phyloP scores from a whole-genome alignment of 768 basidiomycete species.

The Agaricus sinodeliciosus region DNA sequence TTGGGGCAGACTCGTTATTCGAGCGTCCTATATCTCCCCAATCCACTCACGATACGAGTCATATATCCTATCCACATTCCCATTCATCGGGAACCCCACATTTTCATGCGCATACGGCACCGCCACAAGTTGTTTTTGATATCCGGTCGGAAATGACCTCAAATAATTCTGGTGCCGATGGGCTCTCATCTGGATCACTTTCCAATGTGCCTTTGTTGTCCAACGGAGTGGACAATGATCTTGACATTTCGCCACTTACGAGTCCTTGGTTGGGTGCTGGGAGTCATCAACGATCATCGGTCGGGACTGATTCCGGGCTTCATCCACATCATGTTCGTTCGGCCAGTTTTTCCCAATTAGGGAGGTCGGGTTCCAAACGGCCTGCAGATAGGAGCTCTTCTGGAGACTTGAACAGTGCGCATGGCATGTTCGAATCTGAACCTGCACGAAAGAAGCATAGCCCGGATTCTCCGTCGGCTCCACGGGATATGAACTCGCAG shows the following conservation, averaged over 20 bases:
- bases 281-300: conserved; percentile 1
- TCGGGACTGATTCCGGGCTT: background rate
- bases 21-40: conserved; percentile 6
- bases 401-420: background rate
- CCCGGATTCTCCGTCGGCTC: background rate
- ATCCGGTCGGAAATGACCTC: conserved; percentile 16
- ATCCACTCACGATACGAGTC: conserved; percentile 1
- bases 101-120: conserved; percentile 27
- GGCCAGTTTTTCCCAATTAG: background rate
- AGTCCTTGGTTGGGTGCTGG: conserved; percentile 68
- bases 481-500: background rate
- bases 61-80: conserved; percentile 6
- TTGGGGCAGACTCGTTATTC: conserved; percentile 30
- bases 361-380: background rate
- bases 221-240: conserved; percentile 50
- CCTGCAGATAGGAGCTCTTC: background rate
- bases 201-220: conserved; percentile 12
- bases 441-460: conserved; percentile 6
- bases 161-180: conserved; percentile 16
- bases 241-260: conserved; percentile 73
- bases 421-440: background rate
- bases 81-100: conserved; percentile 15
- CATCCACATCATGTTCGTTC: background rate
- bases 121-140: conserved; percentile 65
- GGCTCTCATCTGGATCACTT: conserved; percentile 20